Percentiles rank a stretch among this genome's conserved stretches.
These are phyloP conservation scores for Scheffersomyces lignosus DNA, from an alignment of 805 yeast species.

Conservation along the genomic window DNA sequence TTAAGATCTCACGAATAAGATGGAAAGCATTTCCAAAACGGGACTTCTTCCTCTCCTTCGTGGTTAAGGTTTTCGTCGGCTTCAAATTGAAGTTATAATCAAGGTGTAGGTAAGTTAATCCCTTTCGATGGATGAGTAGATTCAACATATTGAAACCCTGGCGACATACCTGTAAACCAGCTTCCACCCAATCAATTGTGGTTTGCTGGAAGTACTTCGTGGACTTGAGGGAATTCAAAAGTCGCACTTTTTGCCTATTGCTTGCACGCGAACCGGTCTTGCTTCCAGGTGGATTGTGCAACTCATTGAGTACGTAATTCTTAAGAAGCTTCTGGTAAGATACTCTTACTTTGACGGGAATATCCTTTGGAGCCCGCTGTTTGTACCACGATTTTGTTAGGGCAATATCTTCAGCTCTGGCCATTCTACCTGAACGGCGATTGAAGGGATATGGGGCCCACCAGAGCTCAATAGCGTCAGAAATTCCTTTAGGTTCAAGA, in stretches of 20 bases:
- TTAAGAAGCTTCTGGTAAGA: constrained; percentile 91
- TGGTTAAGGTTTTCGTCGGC: constrained; percentile 93
- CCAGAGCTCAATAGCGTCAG: constrained; percentile 62
- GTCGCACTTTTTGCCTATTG: constrained; percentile 50
- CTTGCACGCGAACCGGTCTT: constrained; percentile 31
- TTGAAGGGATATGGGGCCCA: constrained; percentile 88
- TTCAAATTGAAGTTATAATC: constrained; percentile 95
- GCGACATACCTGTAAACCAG: constrained; percentile 87
- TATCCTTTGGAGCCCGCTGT: constrained; percentile 59
- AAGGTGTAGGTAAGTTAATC: constrained; percentile 86
- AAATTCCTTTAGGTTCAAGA: constrained; percentile 43
- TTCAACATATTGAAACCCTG: constrained; percentile 96
- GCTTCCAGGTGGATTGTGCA: constrained; percentile 47
- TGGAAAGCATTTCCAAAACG: constrained; percentile 97
- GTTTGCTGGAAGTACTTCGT: constrained; percentile 93
- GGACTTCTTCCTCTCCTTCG: constrained; percentile 93
- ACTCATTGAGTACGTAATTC: constrained; percentile 65
- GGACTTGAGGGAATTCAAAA: constrained; percentile 63
- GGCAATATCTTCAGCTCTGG: constrained; percentile 88
- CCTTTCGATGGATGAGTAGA: constrained; percentile 83
- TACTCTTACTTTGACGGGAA: constrained; percentile 75
- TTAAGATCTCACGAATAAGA: constrained; percentile 81
- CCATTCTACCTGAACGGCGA: constrained; percentile 65
- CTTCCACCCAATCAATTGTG: constrained; percentile 96
- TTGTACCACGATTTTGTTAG: constrained; percentile 80